These are phyloP conservation scores for Ascosphaera acerosa DNA, from an alignment of 2,329 filamentous ascomycete genomes.

Conservation along the genomic window DNA sequence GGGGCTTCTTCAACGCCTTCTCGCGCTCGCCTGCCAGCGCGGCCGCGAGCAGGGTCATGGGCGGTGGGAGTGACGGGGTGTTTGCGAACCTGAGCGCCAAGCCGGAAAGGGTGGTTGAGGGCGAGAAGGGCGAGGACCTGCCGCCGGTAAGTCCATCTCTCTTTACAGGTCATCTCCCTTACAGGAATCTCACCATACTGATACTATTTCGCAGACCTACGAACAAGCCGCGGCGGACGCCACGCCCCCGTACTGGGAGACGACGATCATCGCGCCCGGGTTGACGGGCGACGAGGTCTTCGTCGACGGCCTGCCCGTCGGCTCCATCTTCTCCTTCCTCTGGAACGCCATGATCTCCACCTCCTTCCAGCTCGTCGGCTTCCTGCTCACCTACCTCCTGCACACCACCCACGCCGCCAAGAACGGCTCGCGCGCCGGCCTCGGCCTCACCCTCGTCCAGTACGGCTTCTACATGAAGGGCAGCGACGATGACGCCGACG, in stretches of 20 bases:
- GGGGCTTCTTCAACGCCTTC: neutral
- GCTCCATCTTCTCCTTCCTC: slow-evolving; percentile 55
- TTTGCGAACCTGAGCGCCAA: slow-evolving; percentile 90
- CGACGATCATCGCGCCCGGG: slow-evolving; percentile 82
- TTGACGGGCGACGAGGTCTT: slow-evolving; percentile 88
- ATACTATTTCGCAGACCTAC: slow-evolving; percentile 42
- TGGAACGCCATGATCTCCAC: slow-evolving; percentile 84
- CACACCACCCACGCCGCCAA: slow-evolving; percentile 97
- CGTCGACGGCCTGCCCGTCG: slow-evolving; percentile 81
- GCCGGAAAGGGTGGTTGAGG: slow-evolving; percentile 35
- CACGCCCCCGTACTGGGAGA: slow-evolving; percentile 97
- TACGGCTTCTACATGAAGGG: slow-evolving; percentile 92
- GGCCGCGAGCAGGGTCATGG: slow-evolving; percentile 5
- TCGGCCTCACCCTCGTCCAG: slow-evolving; percentile 86
- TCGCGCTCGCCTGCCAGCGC: neutral
- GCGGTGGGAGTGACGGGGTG: slow-evolving; percentile 56
- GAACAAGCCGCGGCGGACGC: slow-evolving; percentile 94
- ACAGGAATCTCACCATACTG: slow-evolving; percentile 10
- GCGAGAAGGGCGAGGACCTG: slow-evolving; percentile 63
- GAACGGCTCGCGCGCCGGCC: slow-evolving; percentile 80
- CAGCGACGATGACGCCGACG: slow-evolving; percentile 16
- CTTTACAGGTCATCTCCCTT: neutral
- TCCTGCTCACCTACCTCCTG: slow-evolving; percentile 89
- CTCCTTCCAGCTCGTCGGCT: slow-evolving; percentile 90
- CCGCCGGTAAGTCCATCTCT: slow-evolving; percentile 47